phyloP scores from a whole-genome alignment of 768 basidiomycete genomes.

The Suillus variegatus region DNA sequence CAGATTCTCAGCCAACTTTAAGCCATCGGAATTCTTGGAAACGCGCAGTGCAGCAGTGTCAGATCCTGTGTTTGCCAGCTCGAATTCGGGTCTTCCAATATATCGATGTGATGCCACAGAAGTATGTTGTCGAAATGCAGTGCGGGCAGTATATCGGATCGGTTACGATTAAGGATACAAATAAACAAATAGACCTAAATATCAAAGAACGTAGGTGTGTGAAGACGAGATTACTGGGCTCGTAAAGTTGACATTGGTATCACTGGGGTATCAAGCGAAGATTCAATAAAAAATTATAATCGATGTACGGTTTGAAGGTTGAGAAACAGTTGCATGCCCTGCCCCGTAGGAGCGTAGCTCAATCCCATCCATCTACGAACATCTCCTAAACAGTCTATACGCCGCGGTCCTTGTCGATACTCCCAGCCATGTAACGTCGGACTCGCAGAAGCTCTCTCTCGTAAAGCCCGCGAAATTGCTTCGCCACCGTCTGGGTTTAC shows the following conservation, averaged over 20 bases:
- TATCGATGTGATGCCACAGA: no score
- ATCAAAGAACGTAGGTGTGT: no score
- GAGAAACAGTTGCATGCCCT: constrained; percentile 6
- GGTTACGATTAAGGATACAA: neutral
- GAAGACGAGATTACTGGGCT: neutral
- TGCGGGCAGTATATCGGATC: neutral
- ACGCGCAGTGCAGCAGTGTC: no score
- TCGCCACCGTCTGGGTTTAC: constrained; percentile 21
- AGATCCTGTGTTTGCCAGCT: neutral
- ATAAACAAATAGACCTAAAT: neutral
- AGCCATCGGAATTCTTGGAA: no score
- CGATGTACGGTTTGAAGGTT: neutral
- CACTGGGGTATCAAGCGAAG: neutral
- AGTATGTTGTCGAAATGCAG: neutral
- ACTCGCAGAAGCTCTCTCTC: constrained; percentile 39
- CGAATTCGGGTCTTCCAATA: neutral
- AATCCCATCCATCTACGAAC: constrained; percentile 3
- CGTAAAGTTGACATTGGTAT: neutral
- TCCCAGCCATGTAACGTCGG: constrained; percentile 42
- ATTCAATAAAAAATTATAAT: neutral
- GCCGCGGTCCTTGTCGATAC: constrained; percentile 40
- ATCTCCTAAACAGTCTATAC: constrained; percentile 55
- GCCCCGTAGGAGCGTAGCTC: neutral
- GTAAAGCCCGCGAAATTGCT: constrained; percentile 29
- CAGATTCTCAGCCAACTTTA: no score